These are phyloP conservation scores for Ustilago bromivora DNA, from an alignment of 1,284 basidiomycete species.

Conservation along the genomic window DNA sequence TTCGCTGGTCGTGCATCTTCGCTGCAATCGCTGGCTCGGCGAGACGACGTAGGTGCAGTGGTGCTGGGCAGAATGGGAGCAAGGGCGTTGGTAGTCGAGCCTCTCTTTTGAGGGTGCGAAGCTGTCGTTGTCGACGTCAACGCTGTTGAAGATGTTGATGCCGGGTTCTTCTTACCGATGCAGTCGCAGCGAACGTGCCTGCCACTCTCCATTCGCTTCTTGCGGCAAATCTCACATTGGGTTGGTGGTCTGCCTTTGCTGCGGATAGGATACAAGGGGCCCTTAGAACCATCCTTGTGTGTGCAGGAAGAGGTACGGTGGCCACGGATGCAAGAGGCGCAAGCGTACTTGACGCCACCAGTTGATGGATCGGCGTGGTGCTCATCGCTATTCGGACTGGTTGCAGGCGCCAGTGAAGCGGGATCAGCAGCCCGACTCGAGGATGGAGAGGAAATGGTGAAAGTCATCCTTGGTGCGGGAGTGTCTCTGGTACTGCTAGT, in stretches of 20 bases:
- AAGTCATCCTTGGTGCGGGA: slow-evolving; percentile 15
- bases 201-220: slow-evolving; percentile 53
- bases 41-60: not conserved
- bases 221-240: slow-evolving; percentile 60
- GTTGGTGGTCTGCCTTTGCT: slow-evolving; percentile 60
- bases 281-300: slow-evolving; percentile 63
- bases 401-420: not conserved
- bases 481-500: slow-evolving; percentile 7
- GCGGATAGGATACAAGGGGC: slow-evolving; percentile 57
- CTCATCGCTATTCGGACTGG: slow-evolving; percentile 15
- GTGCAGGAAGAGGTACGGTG: slow-evolving; percentile 63
- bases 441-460: slow-evolving; percentile 16
- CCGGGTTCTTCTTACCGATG: slow-evolving; percentile 24
- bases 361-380: slow-evolving; percentile 5
- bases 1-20: slow-evolving; percentile 21
- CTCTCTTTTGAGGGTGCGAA: slow-evolving; percentile 7
- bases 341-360: slow-evolving; percentile 59
- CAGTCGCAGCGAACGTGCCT: slow-evolving; percentile 60
- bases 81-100: not conserved
- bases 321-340: slow-evolving; percentile 63
- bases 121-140: not conserved
- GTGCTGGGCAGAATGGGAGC: slow-evolving; percentile 16
- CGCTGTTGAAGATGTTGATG: slow-evolving; percentile 6
- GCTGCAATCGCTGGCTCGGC: not conserved
- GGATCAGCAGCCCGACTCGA: not conserved